Percentiles rank a stretch among this genome's conserved stretches.
Conservation (phyloP, 495 filamentous ascomycete species). For the Elasticomyces elasticus region DNA sequence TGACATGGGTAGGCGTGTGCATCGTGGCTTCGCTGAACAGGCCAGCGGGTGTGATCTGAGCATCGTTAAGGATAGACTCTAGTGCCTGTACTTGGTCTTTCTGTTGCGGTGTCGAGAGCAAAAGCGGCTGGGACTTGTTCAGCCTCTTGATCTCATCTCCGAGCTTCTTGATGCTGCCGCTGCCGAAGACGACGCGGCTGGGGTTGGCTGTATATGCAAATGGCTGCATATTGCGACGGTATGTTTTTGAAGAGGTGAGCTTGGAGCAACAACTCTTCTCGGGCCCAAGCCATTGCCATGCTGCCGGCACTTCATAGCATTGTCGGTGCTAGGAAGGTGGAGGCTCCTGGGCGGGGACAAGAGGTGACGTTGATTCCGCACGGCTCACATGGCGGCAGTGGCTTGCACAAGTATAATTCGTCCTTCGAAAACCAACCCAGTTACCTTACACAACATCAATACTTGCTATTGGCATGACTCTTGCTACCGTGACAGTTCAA, state of each 20-base stretch:
- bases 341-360: no score
- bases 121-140: constrained; percentile 44
- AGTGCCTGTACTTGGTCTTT: constrained; percentile 42
- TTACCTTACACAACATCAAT: no score
- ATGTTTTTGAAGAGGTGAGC: neutral
- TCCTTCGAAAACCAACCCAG: no score
- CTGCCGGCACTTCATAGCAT: neutral
- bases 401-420: no score
- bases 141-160: constrained; percentile 48
- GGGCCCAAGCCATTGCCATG: neutral
- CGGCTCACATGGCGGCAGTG: no score
- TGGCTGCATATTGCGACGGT: constrained; percentile 49
- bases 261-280: neutral
- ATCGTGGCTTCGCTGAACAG: constrained; percentile 56
- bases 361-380: no score
- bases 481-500: no score
- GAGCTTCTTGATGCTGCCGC: constrained; percentile 49
- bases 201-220: constrained; percentile 55
- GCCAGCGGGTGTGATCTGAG: constrained; percentile 38
- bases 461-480: no score
- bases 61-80: constrained; percentile 39
- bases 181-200: constrained; percentile 53
- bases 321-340: no score
- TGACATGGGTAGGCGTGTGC: constrained; percentile 58
- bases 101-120: constrained; percentile 53